Conservation (phyloP, 2,329 filamentous ascomycete species). For the Blastomyces parvus region DNA sequence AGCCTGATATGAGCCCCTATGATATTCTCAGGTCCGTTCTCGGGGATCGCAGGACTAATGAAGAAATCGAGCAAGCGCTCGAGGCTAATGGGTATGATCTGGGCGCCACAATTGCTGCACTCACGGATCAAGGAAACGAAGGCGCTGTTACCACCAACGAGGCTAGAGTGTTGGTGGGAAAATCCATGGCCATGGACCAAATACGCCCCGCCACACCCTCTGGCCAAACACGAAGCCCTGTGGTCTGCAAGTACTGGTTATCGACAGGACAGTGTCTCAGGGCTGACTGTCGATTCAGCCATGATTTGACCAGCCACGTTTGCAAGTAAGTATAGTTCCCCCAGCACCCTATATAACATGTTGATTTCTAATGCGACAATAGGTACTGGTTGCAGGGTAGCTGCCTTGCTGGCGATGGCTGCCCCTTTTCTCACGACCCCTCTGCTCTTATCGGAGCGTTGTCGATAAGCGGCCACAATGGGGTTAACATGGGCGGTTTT, state of each 20-base stretch:
- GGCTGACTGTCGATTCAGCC: slow-evolving; percentile 93
- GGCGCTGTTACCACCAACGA: slow-evolving; percentile 48
- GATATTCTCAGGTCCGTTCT: slow-evolving; percentile 95
- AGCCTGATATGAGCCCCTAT: slow-evolving; percentile 91
- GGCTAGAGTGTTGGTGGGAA: slow-evolving; percentile 66
- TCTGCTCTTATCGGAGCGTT: slow-evolving; percentile 75
- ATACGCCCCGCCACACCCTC: slow-evolving; percentile 66
- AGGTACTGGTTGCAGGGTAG: slow-evolving; percentile 96
- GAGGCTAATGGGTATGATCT: slow-evolving; percentile 87
- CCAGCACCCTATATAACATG: background rate
- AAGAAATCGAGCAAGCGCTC: slow-evolving; percentile 87
- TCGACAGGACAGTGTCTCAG: slow-evolving; percentile 91
- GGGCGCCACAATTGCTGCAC: slow-evolving; percentile 76
- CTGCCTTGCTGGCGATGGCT: slow-evolving; percentile 85
- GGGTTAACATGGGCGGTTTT: slow-evolving; percentile 46
- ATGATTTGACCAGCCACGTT: slow-evolving; percentile 88
- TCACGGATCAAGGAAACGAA: slow-evolving; percentile 64
- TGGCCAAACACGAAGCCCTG: slow-evolving; percentile 66
- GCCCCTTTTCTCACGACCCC: slow-evolving; percentile 95
- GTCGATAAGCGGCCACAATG: slow-evolving; percentile 51
- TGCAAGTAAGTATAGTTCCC: slow-evolving; percentile 69
- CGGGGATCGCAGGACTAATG: slow-evolving; percentile 77
- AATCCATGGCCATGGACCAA: slow-evolving; percentile 69
- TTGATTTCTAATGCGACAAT: slow-evolving; percentile 13
- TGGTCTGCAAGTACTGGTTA: slow-evolving; percentile 95